phyloP scores from a whole-genome alignment of 352 stramenopile genomes.

The Elongisporangium anandrum region DNA sequence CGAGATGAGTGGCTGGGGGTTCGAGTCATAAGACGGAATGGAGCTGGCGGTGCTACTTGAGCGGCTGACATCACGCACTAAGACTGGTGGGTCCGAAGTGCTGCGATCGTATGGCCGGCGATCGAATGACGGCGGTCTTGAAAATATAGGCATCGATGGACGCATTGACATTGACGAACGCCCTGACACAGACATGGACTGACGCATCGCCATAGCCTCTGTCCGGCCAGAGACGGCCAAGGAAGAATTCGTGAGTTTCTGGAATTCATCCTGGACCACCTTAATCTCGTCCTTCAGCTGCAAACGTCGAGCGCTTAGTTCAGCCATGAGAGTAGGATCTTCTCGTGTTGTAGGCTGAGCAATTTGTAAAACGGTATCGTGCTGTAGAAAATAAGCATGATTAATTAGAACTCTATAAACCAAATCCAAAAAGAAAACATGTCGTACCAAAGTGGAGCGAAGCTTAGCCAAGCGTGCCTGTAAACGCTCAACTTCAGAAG shows the following conservation, averaged over 20 bases:
- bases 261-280: constrained; percentile 53
- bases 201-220: constrained; percentile 21
- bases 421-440: not conserved
- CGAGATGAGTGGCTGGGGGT: not conserved
- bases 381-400: constrained; percentile 13
- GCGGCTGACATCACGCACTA: not conserved
- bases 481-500: constrained; percentile 26
- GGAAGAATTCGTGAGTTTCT: constrained; percentile 31
- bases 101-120: not conserved
- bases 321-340: constrained; percentile 33
- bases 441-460: constrained; percentile 29
- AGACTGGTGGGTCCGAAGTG: not conserved
- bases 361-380: constrained; percentile 63
- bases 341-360: constrained; percentile 51
- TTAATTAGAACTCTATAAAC: not conserved
- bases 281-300: constrained; percentile 77
- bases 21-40: constrained; percentile 38
- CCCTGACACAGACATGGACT: constrained; percentile 19
- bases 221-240: constrained; percentile 17
- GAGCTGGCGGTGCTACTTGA: not conserved
- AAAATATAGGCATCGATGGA: constrained; percentile 4
- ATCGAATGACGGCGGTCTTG: not conserved
- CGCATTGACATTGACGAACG: constrained; percentile 1
- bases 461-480: constrained; percentile 45
- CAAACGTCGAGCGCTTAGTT: constrained; percentile 49